Base-by-base conservation (phyloP, 129 eudicot genomes). In the Chrysanthemum lavandulifolium region DNA sequence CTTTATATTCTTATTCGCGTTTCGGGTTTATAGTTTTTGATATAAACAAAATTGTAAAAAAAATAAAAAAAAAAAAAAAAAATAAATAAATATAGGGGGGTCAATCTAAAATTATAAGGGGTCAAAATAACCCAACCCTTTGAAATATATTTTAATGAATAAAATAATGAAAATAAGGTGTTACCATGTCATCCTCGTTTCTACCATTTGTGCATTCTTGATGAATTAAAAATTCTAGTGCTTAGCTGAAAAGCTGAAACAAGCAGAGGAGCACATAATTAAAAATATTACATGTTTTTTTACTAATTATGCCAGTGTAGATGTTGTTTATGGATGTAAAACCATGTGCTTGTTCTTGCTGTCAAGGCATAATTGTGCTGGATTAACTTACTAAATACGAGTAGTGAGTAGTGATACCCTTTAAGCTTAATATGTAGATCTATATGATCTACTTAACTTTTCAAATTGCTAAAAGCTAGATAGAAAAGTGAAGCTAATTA, bases 81-180 rank as follows among this genome's bases (percentile, higher is more conserved):
- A n/a, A n/a, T n/a, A n/a, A n/a, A n/a, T n/a, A n/a, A n/a, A n/a
- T n/a, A n/a, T n/a, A n/a, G n/a, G n/a, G n/a, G n/a, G n/a, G n/a
- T n/a, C n/a, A n/a, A n/a, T n/a, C n/a, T n/a, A n/a, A n/a, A n/a
- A n/a, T n/a, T n/a, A n/a, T n/a, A n/a, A n/a, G n/a, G n/a, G n/a
- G n/a, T n/a, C n/a, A n/a, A n/a, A n/a, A n/a, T n/a, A n/a, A n/a
- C n/a, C n/a, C n/a, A n/a, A n/a, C n/a, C n/a, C 74, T 58, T 67
- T 76, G 10, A 15, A 27, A 13, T 10, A n/a, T 55, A 43, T 14
- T 57, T 66, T 68, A 70, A 76, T 66, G 40, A 45, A 54, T 78
- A 78, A 64, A 78, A 65, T 72, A 72, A 55, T 72, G 18, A 78
- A 78, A 72, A 65, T 49, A 78, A 78, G 73, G 31, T 78, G 82